phyloP scores from a whole-genome alignment of 192 early-diverging fungal species.

The Piromyces finnis region DNA sequence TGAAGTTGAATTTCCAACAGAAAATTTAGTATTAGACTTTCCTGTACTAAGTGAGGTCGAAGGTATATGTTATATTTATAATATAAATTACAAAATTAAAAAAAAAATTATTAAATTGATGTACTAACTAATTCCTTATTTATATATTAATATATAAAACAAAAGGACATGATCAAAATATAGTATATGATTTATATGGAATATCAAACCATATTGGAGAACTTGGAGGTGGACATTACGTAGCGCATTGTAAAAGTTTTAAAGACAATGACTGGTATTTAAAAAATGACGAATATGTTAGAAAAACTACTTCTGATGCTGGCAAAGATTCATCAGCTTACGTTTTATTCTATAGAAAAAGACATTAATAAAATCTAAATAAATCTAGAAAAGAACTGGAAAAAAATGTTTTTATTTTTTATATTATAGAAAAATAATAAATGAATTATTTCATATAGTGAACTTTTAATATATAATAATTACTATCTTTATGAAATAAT shows the following conservation, averaged over 20 bases:
- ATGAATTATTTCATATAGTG: too few species aligned
- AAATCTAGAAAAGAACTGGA: too few species aligned
- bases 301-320: not conserved
- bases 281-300: not conserved
- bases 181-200: constrained; percentile 24
- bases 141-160: too few species aligned
- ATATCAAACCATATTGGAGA: constrained; percentile 25
- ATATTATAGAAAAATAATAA: too few species aligned
- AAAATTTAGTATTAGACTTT: constrained; percentile 10
- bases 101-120: too few species aligned
- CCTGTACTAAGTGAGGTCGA: constrained; percentile 7
- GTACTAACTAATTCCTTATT: too few species aligned
- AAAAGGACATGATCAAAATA: constrained; percentile 5
- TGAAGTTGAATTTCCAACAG: constrained; percentile 12
- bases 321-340: not conserved
- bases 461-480: too few species aligned
- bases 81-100: too few species aligned
- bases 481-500: too few species aligned
- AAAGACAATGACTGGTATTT: not conserved
- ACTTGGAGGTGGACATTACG: constrained; percentile 28
- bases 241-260: constrained; percentile 7
- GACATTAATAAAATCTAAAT: not conserved
- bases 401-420: too few species aligned
- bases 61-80: not conserved
- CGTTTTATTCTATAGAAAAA: not conserved